These are phyloP conservation scores for Paratinospora sagittata DNA, from an alignment of 164 flowering plant genomes.

Conservation along the genomic window DNA sequence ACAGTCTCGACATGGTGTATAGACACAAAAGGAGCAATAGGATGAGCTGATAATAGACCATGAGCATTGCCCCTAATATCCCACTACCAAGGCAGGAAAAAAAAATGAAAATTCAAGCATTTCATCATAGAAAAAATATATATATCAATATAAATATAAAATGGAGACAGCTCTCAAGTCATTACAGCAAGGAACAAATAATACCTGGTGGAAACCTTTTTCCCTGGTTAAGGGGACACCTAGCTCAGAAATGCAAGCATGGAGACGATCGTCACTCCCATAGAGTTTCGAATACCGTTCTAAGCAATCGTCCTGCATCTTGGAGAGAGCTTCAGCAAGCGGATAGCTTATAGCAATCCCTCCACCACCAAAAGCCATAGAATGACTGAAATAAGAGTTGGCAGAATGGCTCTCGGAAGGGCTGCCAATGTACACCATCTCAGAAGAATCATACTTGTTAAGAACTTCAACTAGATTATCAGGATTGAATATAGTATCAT, in stretches of 20 bases:
- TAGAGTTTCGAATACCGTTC: slow-evolving; percentile 55
- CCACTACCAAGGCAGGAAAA: slow-evolving; percentile 31
- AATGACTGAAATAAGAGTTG: slow-evolving; percentile 47
- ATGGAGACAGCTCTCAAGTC: too few species aligned
- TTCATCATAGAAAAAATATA: too few species aligned
- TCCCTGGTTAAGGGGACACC: slow-evolving; percentile 57
- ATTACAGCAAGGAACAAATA: background rate
- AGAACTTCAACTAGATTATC: slow-evolving; percentile 51
- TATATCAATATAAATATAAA: too few species aligned
- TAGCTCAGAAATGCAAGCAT: slow-evolving; percentile 61
- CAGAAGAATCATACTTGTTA: slow-evolving; percentile 38
- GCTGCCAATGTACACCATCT: slow-evolving; percentile 53
- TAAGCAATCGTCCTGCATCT: slow-evolving; percentile 46
- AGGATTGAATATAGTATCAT: slow-evolving; percentile 50
- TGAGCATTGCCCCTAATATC: slow-evolving; percentile 56
- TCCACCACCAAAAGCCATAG: slow-evolving; percentile 66
- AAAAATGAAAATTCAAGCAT: too few species aligned
- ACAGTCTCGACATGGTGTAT: slow-evolving; percentile 63
- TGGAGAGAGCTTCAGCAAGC: slow-evolving; percentile 39
- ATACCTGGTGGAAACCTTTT: slow-evolving; percentile 61
- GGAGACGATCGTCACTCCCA: slow-evolving; percentile 65
- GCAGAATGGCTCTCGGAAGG: slow-evolving; percentile 62
- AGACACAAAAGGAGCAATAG: slow-evolving; percentile 55
- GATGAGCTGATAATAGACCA: slow-evolving; percentile 56
- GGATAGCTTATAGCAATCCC: slow-evolving; percentile 60